These are phyloP conservation scores for Cenchrus purpureus DNA, from an alignment of 176 grass and related monocot genomes.

Conservation along the genomic window DNA sequence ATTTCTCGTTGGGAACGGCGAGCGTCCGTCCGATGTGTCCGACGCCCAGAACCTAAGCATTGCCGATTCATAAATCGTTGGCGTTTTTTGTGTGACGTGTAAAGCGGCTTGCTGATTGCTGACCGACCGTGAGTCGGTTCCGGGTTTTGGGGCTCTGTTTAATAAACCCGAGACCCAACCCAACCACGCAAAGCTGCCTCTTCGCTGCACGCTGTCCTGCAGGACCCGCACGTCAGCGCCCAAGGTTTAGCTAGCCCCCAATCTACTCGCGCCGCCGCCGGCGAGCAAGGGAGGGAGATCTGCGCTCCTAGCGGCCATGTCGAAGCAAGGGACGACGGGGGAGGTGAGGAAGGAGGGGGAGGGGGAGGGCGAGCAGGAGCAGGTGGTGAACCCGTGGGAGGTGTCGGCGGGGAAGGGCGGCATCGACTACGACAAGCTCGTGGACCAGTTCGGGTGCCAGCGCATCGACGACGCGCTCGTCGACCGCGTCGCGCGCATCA, in stretches of 20 bases:
- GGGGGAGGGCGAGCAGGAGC: constrained; percentile 44
- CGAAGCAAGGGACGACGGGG: background rate
- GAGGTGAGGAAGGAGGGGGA: background rate
- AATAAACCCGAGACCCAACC: background rate
- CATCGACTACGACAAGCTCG: constrained; percentile 97
- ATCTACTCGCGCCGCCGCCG: constrained; percentile 22
- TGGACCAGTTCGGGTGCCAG: constrained; percentile 95
- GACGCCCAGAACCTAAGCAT: too few relatives aligned
- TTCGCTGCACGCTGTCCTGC: background rate
- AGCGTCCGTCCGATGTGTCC: too few relatives aligned
- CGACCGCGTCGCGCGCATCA: constrained; percentile 62
- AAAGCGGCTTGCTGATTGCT: too few relatives aligned
- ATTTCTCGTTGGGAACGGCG: too few relatives aligned
- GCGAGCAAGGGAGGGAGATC: constrained; percentile 6
- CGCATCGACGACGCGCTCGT: constrained; percentile 59
- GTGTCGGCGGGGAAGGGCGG: constrained; percentile 84
- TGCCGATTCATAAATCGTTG: too few relatives aligned
- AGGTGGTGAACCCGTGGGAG: constrained; percentile 96
- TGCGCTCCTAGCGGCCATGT: background rate
- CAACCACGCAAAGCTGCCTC: background rate
- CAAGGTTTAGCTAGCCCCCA: constrained; percentile 12
- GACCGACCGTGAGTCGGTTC: too few relatives aligned
- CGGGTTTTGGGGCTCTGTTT: too few relatives aligned
- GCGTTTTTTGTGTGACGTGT: too few relatives aligned
- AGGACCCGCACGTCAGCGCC: background rate